Percentiles rank a stretch among this genome's conserved stretches.
phyloP scores from a whole-genome alignment of 495 filamentous ascomycete genomes.

The Chaetomidium leptoderma region DNA sequence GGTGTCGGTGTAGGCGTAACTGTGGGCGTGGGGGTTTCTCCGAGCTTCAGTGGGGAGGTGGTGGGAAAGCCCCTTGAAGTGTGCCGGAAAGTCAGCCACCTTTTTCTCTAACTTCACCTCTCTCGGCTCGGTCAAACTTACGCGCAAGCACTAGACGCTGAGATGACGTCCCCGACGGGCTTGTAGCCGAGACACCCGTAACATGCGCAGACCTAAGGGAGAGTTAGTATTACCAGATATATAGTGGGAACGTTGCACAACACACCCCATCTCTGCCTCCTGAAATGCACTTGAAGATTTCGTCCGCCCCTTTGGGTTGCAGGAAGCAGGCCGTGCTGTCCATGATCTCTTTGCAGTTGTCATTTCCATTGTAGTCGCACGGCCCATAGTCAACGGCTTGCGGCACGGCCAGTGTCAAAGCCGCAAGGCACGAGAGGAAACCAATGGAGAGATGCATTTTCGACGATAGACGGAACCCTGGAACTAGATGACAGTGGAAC shows the following conservation, averaged over 20 bases:
- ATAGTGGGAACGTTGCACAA: neutral
- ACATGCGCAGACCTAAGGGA: constrained; percentile 21
- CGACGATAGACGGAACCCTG: no score
- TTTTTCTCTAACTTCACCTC: neutral
- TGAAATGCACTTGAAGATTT: constrained; percentile 21
- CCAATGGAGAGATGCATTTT: neutral
- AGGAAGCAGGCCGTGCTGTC: constrained; percentile 28
- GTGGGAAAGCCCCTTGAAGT: neutral
- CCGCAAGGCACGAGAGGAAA: neutral
- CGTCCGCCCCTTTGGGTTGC: constrained; percentile 17
- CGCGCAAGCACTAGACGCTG: constrained; percentile 22
- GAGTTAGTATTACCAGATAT: neutral
- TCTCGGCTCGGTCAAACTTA: neutral
- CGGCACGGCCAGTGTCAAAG: neutral
- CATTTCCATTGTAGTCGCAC: constrained; percentile 24
- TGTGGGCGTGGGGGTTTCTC: neutral
- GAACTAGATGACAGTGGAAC: neutral
- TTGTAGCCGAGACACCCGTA: constrained; percentile 24
- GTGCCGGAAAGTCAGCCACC: neutral
- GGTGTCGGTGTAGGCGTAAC: neutral
- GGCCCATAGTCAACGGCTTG: constrained; percentile 22
- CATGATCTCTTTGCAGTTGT: constrained; percentile 27
- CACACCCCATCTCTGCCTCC: constrained; percentile 19
- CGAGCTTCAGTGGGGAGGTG: constrained; percentile 3
- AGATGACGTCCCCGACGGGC: constrained; percentile 16